phyloP scores from a whole-genome alignment of 2,329 filamentous ascomycete genomes.

The Xylaria sp. region DNA sequence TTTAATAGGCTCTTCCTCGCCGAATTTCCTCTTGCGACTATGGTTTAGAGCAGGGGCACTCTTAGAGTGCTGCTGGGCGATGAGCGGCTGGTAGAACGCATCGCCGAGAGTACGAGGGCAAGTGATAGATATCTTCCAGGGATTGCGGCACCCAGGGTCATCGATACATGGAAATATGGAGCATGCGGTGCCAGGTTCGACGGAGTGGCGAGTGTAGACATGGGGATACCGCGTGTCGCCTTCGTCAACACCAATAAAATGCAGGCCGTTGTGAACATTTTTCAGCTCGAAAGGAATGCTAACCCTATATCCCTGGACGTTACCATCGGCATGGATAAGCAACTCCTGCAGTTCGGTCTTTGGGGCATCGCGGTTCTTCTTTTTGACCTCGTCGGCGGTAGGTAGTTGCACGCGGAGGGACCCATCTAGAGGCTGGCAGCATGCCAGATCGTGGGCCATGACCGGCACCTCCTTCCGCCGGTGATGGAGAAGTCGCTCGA shows the following conservation, averaged over 20 bases:
- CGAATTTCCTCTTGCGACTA: constrained; percentile 53
- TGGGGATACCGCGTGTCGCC: constrained; percentile 88
- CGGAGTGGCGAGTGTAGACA: constrained; percentile 85
- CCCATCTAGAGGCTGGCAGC: constrained; percentile 67
- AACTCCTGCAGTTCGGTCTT: constrained; percentile 56
- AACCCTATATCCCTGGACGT: constrained; percentile 60
- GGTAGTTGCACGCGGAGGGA: constrained; percentile 59
- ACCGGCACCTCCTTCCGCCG: constrained; percentile 65
- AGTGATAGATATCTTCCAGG: constrained; percentile 89
- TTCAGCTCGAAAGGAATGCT: constrained; percentile 81
- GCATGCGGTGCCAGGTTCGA: constrained; percentile 81
- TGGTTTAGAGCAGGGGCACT: constrained; percentile 45
- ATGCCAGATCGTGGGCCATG: constrained; percentile 64
- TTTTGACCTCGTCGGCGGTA: constrained; percentile 51
- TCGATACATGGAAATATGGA: constrained; percentile 96
- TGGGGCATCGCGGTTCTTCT: constrained; percentile 44
- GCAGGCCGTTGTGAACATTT: constrained; percentile 84
- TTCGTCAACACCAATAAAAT: constrained; percentile 88
- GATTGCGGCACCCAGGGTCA: constrained; percentile 80
- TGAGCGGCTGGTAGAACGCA: constrained; percentile 65
- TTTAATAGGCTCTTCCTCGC: constrained; percentile 54
- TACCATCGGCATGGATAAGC: constrained; percentile 44
- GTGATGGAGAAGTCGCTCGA: constrained; percentile 63
- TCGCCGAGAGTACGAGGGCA: constrained; percentile 89
- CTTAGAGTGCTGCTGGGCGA: constrained; percentile 52